These are phyloP conservation scores for Kandelia obovata DNA, from an alignment of 345 rosid species.

Conservation along the genomic window DNA sequence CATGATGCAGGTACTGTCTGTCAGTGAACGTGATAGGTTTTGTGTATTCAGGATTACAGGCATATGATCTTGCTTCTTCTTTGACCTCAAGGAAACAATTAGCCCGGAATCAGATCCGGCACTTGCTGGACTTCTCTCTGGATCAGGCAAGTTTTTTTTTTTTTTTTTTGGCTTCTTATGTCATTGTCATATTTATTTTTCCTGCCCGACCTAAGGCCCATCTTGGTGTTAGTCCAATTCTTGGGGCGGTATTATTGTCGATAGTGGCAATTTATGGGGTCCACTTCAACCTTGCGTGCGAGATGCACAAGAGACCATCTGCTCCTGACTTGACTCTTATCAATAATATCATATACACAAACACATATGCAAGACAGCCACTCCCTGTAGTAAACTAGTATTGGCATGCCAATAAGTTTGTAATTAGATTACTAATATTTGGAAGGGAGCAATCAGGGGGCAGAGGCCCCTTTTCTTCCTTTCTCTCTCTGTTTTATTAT, in stretches of 20 bases:
- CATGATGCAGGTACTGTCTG: conserved; percentile 66
- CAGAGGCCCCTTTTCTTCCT: too few relatives aligned
- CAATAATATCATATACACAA: too few relatives aligned
- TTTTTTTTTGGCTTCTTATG: not conserved
- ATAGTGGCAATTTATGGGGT: conserved; percentile 17
- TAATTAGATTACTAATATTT: too few relatives aligned
- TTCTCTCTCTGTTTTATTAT: too few relatives aligned
- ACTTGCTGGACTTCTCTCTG: conserved; percentile 56
- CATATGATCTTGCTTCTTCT: conserved; percentile 46
- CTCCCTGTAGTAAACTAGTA: not conserved
- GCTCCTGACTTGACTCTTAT: conserved; percentile 9
- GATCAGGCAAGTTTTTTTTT: conserved; percentile 63
- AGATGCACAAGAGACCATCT: not conserved
- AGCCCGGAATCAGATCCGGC: conserved; percentile 42
- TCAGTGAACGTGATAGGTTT: conserved; percentile 74
- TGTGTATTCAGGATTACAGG: conserved; percentile 65
- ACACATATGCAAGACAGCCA: too few relatives aligned
- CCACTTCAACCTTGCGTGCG: conserved; percentile 16
- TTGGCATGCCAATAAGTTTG: not conserved
- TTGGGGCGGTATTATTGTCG: conserved; percentile 6
- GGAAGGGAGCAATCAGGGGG: too few relatives aligned
- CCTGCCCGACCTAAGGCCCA: conserved; percentile 18
- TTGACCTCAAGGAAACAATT: conserved; percentile 45
- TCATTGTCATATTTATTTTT: conserved; percentile 1
- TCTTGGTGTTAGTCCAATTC: conserved; percentile 2